Base-by-base conservation (phyloP, 495 filamentous ascomycete genomes). In the Parachaetomium inaequale region DNA sequence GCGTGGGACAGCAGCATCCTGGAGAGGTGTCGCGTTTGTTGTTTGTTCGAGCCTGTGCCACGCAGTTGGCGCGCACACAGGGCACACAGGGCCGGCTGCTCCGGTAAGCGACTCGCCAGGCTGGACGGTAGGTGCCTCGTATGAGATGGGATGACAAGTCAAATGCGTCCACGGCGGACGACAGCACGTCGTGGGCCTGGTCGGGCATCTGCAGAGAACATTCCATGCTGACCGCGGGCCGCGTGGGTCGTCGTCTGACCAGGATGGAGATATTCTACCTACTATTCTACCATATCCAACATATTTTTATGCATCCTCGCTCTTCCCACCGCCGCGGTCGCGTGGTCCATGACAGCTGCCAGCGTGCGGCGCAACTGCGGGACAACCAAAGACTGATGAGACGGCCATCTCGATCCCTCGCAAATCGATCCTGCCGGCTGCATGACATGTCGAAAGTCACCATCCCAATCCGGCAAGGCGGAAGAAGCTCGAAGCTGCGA, bases 121-220 rank as follows among this genome's bases (percentile, higher is more conserved):
- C 40, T 43, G 40, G 40, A 43, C 32, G 32, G 32, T 34, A 11
- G 17, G 19, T 46, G 42, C 36, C 36, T 17, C 36, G 36, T 40
- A 0, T 1, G 36, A 40, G n/a, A 46, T 23, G 42, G 42, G 12
- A 17, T n/a, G 17, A 21, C 17, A n/a, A 14, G 40, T 17, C 19
- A 19, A 46, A 19, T 23, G 42, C 42, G 19, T 7, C 42, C 3
- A 46, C 14, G 2, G 7, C 42, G 42, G 43, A 34, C 8, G 11
- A 19, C 38, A 21, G 31, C 21, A 34, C 21, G 32, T 38, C 4
- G 52, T 40, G 32, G 7, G 19, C 31, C 58, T n/a, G 26, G 34
- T 55, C 38, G 28, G 59, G 59, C 25, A 55, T 61, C 49, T 61
- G 59, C 59, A 55, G 10, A 23, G 51, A 55, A 61, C 50, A 49